Evolutionary conservation across 2,329 filamentous ascomycete species (phyloP), one percentile per base, ranked within the genome.

Genomic region (Hypoxylon sp.): DNA sequence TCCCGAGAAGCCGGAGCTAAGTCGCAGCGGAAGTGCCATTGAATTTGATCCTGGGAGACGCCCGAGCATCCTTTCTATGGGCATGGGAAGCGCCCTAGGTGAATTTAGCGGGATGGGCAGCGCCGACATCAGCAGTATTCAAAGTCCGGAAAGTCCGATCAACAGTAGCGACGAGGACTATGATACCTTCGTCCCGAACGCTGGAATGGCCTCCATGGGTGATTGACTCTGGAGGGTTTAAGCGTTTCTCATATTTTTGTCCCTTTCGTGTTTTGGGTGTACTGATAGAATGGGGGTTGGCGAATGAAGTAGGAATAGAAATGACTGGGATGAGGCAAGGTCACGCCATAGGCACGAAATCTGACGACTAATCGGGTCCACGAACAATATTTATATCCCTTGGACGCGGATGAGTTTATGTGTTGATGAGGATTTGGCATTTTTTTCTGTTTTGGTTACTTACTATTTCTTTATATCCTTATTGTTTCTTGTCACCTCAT

Each of bases 1-100:
- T 12, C 87, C 87, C 0, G 84, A 87, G 65, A 90, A 90, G 69
- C 87, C 87, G 6, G 79, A 79, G 16, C 78, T 90, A 62, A 84
- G 81, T 63, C 75, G 81, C 32, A 78, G 73, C 25, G 77, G 71
- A 2, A 83, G 80, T 60, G 68, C 73, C 5, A 74, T 70, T 7
- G 79, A 83, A 38, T 73, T 83, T 34, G 75, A 73, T 57, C 52
- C 62, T 0, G 66, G 69, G 9, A 59, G 72, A 45, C 63, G 73
- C 9, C 67, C 69, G 36, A 75, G 73, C 35, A 51, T 74, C 6
- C 61, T 74, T 2, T 69, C 71, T 11, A 67, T 74, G 38, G 66
- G 71, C 12, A 62, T 69, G 40, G 61, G 61, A 15, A 61, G 59
- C 15, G 50, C 62, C 15, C 50, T 51, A 7, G 59, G 63, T 30